Evolutionary conservation across 345 rosid species (phyloP), one percentile per base, ranked within the genome.

Genomic region (Passiflora organensis): DNA sequence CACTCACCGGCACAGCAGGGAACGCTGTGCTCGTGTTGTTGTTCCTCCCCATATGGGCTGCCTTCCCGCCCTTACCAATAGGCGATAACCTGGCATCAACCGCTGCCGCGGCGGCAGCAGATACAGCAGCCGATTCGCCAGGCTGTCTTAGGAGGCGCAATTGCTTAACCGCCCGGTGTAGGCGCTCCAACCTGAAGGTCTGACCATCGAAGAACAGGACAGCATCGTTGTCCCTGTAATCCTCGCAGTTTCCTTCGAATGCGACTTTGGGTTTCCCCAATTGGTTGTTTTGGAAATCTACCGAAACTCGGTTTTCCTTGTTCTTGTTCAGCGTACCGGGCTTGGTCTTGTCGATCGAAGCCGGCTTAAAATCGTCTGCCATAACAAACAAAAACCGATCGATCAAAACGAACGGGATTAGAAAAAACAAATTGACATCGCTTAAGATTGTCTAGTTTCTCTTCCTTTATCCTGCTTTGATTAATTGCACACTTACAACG

Each of bases 221-320:
- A 0, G 83, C 96, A 43, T 88, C 96, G 46, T 79, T 81, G 14
- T 88, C 93, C 54, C 77, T 85, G 72, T 88, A 85, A 62, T 88
- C 93, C 76, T 88, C 85, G 25, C 83, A 82, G 34, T 85, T 86
- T 19, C 96, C 96, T 72, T 86, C 95, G 64, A 86, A 89, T n/a
- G 82, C 72, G 50, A 89, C 85, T 64, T 83, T 86, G 32, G 89
- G 76, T 59, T 82, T 89, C 50, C 96, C 89, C 38, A 55, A 60
- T 72, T 89, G 91, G 67, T 83, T 89, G 43, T 86, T 89, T 34
- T 86, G 95, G 63, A 90, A 90, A 70, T 84, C 95, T 39, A 81
- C 88, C 11, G 93, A 74, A 48, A 84, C 97, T 70, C 93, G 74
- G 17, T 77, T 84, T 32, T 82, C 88, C 63, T 82, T 87, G 42